Conservation (phyloP, 805 yeast species). For the Yarrowia hollandica region DNA sequence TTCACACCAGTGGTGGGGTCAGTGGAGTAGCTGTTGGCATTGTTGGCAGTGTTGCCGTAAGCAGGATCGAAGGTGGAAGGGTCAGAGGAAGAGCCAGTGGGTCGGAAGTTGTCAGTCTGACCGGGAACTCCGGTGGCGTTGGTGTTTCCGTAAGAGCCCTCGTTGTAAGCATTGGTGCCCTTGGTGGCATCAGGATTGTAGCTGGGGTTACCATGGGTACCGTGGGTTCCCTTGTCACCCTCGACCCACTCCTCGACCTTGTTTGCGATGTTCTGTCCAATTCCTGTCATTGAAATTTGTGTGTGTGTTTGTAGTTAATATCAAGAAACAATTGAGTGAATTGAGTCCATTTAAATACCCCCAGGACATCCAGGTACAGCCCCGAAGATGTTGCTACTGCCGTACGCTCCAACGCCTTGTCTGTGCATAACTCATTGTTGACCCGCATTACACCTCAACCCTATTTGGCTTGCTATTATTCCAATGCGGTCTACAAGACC, state of each 20-base stretch:
- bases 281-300: background rate
- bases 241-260: conserved; percentile 16
- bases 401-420: conserved; percentile 4
- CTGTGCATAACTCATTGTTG: conserved; percentile 19
- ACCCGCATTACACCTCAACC: conserved; percentile 24
- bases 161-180: conserved; percentile 7
- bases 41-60: conserved; percentile 19
- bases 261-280: conserved; percentile 5
- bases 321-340: background rate
- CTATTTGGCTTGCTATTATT: conserved; percentile 13
- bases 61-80: conserved; percentile 12
- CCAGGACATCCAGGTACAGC: conserved; percentile 1
- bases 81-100: conserved; percentile 1
- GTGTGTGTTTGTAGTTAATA: background rate
- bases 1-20: conserved; percentile 21
- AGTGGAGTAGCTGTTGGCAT: conserved; percentile 18
- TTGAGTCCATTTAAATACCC: background rate
- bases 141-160: conserved; percentile 11
- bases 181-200: conserved; percentile 2
- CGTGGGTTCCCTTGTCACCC: conserved; percentile 11
- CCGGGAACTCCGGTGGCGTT: conserved; percentile 22
- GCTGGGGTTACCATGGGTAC: conserved; percentile 5
- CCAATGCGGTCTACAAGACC: background rate
- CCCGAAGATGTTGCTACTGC: conserved; percentile 17
- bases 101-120: conserved; percentile 15